phyloP scores from a whole-genome alignment of 768 basidiomycete genomes.

The Boletellus ananas region DNA sequence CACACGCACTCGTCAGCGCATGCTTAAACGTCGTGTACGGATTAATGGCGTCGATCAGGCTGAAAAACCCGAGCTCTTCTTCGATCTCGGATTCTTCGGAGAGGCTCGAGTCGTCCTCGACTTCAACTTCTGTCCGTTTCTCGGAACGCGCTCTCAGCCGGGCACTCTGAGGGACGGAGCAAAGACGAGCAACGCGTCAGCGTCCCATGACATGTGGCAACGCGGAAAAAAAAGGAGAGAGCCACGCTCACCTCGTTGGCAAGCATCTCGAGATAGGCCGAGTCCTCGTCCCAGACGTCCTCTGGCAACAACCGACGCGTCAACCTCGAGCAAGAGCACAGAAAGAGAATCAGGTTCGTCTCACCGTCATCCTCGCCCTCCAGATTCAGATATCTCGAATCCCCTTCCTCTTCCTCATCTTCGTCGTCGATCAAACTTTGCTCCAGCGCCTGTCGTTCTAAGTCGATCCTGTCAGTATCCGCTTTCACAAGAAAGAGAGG shows the following conservation, averaged over 20 bases:
- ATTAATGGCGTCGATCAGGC: conserved; percentile 75
- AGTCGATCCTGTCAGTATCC: conserved; percentile 1
- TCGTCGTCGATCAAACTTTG: conserved; percentile 43
- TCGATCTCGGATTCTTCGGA: conserved; percentile 60
- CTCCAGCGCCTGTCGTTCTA: conserved; percentile 61
- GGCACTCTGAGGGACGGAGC: conserved; percentile 47
- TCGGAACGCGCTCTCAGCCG: conserved; percentile 66
- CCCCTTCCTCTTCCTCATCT: conserved; percentile 47
- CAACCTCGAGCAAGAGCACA: background rate
- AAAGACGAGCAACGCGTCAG: background rate
- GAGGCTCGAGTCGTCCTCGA: conserved; percentile 36
- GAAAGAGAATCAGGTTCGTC: conserved; percentile 2
- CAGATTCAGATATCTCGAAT: conserved; percentile 51
- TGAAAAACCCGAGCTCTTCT: conserved; percentile 85
- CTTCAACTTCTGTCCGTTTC: conserved; percentile 25
- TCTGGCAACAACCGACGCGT: conserved; percentile 38
- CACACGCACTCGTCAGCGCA: conserved; percentile 60
- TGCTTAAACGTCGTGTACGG: conserved; percentile 76
- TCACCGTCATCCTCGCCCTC: conserved; percentile 62
- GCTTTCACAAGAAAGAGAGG: background rate
- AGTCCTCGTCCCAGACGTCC: conserved; percentile 90
- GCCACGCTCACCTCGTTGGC: conserved; percentile 64
- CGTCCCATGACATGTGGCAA: background rate
- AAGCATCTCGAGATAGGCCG: conserved; percentile 82
- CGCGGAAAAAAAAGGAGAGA: background rate